Evolutionary conservation across 2,329 filamentous ascomycete genomes (phyloP).

Genomic region (Aaosphaeria arxii): DNA sequence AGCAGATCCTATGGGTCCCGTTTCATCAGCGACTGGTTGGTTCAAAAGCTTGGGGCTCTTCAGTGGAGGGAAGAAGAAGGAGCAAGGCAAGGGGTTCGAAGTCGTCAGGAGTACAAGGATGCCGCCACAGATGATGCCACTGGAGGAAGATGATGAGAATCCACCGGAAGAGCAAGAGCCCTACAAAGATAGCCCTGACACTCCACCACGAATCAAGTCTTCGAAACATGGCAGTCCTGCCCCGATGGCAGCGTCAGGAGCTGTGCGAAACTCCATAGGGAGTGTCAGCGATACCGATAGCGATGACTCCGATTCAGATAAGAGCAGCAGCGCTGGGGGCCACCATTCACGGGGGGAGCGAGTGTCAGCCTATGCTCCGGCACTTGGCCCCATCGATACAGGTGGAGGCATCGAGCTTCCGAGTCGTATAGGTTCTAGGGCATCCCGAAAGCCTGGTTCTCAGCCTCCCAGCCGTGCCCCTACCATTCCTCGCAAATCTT

Average conservation of each 20-base stretch:
- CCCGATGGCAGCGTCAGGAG: constrained; percentile 11
- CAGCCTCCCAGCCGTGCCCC: constrained; percentile 30
- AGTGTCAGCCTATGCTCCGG: constrained; percentile 52
- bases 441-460: constrained; percentile 38
- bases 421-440: constrained; percentile 60
- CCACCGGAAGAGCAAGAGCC: constrained; percentile 36
- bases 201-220: constrained; percentile 13
- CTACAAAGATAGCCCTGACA: constrained; percentile 54
- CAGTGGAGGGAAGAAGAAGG: constrained; percentile 81
- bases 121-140: constrained; percentile 67
- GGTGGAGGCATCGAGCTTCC: constrained; percentile 62
- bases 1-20: constrained; percentile 87
- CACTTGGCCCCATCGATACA: constrained; percentile 59
- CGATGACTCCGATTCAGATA: constrained; percentile 40
- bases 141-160: constrained; percentile 58
- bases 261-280: constrained; percentile 17
- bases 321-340: constrained; percentile 41
- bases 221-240: constrained; percentile 7
- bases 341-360: constrained; percentile 24
- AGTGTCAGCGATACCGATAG: constrained; percentile 41
- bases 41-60: constrained; percentile 66
- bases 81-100: constrained; percentile 95
- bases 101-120: constrained; percentile 88
- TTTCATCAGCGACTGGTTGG: constrained; percentile 87
- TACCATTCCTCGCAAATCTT: constrained; percentile 68